Evolutionary conservation across 805 yeast species (phyloP).

Genomic region (Ogataea salicorniae): DNA sequence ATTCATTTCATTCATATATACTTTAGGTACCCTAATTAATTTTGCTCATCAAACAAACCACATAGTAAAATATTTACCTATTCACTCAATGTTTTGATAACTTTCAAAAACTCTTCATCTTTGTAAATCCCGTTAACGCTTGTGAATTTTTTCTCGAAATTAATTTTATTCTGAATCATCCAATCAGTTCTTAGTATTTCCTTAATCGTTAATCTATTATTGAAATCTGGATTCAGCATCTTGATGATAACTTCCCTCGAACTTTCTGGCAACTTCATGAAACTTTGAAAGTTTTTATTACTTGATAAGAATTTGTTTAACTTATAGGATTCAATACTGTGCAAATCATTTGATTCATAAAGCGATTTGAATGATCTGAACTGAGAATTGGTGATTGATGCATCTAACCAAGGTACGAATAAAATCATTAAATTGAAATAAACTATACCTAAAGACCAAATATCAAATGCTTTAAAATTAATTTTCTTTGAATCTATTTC

Average conservation of each 20-base stretch:
- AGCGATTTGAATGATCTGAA: conserved; percentile 15
- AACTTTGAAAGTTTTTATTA: conserved; percentile 7
- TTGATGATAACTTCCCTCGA: conserved; percentile 16
- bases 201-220: conserved; percentile 15
- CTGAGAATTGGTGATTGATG: conserved; percentile 28
- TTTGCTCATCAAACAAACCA: neutral
- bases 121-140: conserved; percentile 8
- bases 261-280: conserved; percentile 11
- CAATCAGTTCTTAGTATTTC: conserved; percentile 25
- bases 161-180: conserved; percentile 26
- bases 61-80: neutral
- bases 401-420: conserved; percentile 44
- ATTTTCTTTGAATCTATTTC: conserved; percentile 11
- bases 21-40: neutral
- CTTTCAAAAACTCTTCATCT: conserved; percentile 24
- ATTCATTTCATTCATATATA: too few species aligned
- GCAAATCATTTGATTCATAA: conserved; percentile 10
- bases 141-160: conserved; percentile 12
- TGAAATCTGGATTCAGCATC: conserved; percentile 29
- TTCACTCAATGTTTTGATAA: conserved; percentile 5
- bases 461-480: conserved; percentile 37
- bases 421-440: conserved; percentile 41
- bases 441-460: conserved; percentile 49
- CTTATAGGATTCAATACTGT: conserved; percentile 17
- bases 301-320: conserved; percentile 9